A percentile compares a stretch with the other conserved stretches of the same genome.
These are phyloP conservation scores for Wallacemonas sp. DNA, from an alignment of 208 protist genomes.

Conservation along the genomic window DNA sequence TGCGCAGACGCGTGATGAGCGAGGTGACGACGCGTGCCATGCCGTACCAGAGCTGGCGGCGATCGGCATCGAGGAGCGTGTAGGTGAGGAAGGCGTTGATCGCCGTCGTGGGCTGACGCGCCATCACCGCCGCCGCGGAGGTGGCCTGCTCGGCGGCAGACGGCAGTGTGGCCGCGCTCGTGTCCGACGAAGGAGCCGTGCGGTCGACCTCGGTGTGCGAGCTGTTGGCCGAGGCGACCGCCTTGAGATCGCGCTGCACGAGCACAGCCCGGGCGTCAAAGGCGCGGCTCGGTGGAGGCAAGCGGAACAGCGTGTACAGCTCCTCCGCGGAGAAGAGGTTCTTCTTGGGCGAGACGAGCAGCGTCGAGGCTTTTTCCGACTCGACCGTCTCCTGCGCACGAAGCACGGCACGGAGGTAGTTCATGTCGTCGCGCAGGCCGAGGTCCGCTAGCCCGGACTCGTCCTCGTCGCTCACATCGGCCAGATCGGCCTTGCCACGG, in stretches of 20 bases:
- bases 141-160: background rate
- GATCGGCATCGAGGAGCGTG: constrained; percentile 38
- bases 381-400: constrained; percentile 29
- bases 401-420: constrained; percentile 8
- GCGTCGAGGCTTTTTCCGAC: constrained; percentile 12
- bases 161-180: background rate
- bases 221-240: constrained; percentile 4
- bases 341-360: constrained; percentile 10
- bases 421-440: constrained; percentile 13
- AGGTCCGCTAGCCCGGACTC: constrained; percentile 6
- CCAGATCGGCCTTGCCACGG: background rate
- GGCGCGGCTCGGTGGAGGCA: constrained; percentile 21
- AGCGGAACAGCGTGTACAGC: constrained; percentile 21
- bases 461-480: background rate
- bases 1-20: constrained; percentile 62
- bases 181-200: too few species aligned
- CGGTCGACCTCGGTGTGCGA: background rate
- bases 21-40: constrained; percentile 70
- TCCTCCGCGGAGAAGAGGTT: constrained; percentile 21
- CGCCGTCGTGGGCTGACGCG: constrained; percentile 9
- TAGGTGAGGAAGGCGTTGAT: constrained; percentile 39
- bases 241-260: background rate
- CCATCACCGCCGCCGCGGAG: background rate
- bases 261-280: constrained; percentile 15
- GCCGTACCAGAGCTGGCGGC: constrained; percentile 55